Base-by-base conservation (phyloP, 1,284 basidiomycete genomes). In the Papiliotrema nemorosa region DNA sequence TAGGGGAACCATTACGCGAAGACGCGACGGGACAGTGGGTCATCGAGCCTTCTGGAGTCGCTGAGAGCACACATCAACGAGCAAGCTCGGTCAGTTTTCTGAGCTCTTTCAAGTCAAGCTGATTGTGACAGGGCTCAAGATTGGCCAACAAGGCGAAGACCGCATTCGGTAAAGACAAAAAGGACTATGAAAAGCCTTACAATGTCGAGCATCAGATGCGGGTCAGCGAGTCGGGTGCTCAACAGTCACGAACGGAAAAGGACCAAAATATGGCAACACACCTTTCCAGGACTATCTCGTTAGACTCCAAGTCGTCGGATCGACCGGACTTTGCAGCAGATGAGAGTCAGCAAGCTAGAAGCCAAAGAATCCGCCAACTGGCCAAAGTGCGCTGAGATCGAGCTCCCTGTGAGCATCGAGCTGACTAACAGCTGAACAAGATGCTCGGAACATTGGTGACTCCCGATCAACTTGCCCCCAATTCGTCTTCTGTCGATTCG, bases 1-100 rank as follows among this genome's bases (percentile, higher is more conserved):
- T 91, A 44, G 89, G 89, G 67, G 60, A 66, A 44, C 49, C 65
- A 0, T 54, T 72, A 20, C 44, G 46, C 2, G 69, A 69, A 48
- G 35, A 42, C 10, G 49, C 59, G 18, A 55, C 70, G 3, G 63
- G 59, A 40, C 55, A 54, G 18, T 54, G 58, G 5, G 58, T 72
- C 10, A 55, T 69, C n/a, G 61, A 69, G 20, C 67, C 64, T 18
- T 27, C 33, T 26, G 20, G 29, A 1, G 24, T 14, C n/a, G 26
- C 21, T 33, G 27, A 31, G 27, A 22, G 10, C n/a, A n/a, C n/a
- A n/a, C n/a, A n/a, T n/a, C n/a, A n/a, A n/a, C n/a, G n/a, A n/a
- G n/a, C n/a, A n/a, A n/a, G n/a, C n/a, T n/a, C n/a, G n/a, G n/a
- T n/a, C n/a, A n/a, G n/a, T n/a, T 25, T 27, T 24, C 37, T 9